A percentile compares a stretch with the other conserved stretches of the same genome.
These are phyloP conservation scores for Salix arbutifolia DNA, from an alignment of 345 rosid genomes.

Conservation along the genomic window DNA sequence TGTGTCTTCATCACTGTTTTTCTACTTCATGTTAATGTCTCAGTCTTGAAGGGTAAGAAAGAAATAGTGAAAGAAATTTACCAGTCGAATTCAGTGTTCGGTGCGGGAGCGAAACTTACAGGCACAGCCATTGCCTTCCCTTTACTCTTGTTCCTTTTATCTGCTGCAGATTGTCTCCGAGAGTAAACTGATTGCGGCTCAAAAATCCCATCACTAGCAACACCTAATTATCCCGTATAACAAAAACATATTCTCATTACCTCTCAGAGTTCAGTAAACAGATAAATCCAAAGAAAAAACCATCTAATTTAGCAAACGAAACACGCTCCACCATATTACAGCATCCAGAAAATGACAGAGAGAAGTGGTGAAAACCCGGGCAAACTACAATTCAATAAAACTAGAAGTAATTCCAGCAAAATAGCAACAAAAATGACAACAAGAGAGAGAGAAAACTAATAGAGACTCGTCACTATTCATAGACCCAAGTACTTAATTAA, in stretches of 20 bases:
- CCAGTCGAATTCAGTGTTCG: constrained; percentile 23
- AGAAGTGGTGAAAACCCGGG: no score
- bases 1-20: not conserved
- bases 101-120: constrained; percentile 22
- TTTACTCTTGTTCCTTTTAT: constrained; percentile 30
- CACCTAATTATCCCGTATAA: not conserved
- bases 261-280: not conserved
- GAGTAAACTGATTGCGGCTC: constrained; percentile 44
- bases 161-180: constrained; percentile 28
- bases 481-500: no score
- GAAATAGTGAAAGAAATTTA: constrained; percentile 11
- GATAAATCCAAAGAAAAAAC: not conserved
- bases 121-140: constrained; percentile 30
- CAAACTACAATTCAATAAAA: no score
- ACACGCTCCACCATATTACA: not conserved
- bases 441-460: no score
- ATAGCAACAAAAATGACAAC: no score
- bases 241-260: not conserved
- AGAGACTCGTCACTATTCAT: no score
- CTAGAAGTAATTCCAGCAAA: no score
- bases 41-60: not conserved
- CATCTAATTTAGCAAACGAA: no score
- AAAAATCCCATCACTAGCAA: not conserved
- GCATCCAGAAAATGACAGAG: not conserved
- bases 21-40: not conserved